Base-by-base conservation (phyloP, 2,329 filamentous ascomycete genomes). In the Furcasterigmium furcatum region DNA sequence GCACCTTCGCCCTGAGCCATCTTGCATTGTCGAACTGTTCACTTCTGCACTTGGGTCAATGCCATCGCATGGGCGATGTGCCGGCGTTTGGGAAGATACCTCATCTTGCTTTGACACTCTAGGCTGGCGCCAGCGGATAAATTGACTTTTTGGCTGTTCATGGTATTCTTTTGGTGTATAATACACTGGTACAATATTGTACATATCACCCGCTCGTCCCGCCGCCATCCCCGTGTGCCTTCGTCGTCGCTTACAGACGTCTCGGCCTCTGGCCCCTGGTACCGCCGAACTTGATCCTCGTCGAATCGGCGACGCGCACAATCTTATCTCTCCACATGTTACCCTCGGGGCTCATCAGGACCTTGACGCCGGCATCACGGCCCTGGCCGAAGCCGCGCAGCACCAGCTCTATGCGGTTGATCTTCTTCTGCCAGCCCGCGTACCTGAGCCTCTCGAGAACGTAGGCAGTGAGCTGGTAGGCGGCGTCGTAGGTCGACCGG, bases 221-320 rank as follows among this genome's bases (percentile, higher is more conserved):
- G 29, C 14, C 36, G 32, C 34, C 22, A 1, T 25, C 18, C 4
- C 16, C 10, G 18, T 13, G 19, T 39, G n/a, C 14, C 38, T 7
- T 14, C 18, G 13, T 10, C 29, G 14, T 14, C 45, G 32, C 42
- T 52, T 66, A 72, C 72, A 97, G 70, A 72, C 94, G 86, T 69
- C 91, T 91, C 32, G 84, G 86, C 64, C 85, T 88, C 66, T 79
- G 80, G 73, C 90, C 92, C 68, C 91, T 88, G 32, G 88, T 89
- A 61, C 94, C 95, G 70, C 91, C 94, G 75, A 97, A 96, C 76
- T 99, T 99, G 67, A 97, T 68, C 59, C 87, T 87, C 45, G 92
- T 97, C 34, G 82, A 77, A 70, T 99, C 94, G 25, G 88, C 84
- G 50, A 99, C 87, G 56, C 84, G 84, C 35, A 82, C 74, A 54